Base-by-base conservation (phyloP, 331 rosid genomes). In the Telfairia occidentalis region DNA sequence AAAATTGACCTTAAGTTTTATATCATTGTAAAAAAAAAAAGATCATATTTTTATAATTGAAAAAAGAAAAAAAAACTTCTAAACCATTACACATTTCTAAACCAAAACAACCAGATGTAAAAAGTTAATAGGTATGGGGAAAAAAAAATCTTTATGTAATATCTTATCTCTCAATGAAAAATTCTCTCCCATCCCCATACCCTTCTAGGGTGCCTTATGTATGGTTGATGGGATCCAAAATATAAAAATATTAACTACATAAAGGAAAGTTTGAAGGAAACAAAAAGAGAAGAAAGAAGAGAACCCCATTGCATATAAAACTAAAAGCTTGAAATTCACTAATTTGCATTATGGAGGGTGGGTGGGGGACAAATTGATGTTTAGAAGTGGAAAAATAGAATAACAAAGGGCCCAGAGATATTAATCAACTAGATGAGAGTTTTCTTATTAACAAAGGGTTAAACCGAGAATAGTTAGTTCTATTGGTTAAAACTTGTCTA, bases 321-420 rank as follows among this genome's bases (percentile, higher is more conserved):
- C 74, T 54, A 67, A 67, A 40, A 67, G 6, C 6, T 67, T 42
- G 53, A 1, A 43, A 43, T 6, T 42, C 74, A 42, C 54, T 40
- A 67, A 40, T 67, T 67, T 24, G 74, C 3, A 67, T 42, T 42
- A 24, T 67, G 54, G 37, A 67, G 74, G 74, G 54, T 19, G 26
- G 74, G 74, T 67, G 54, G 74, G 74, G 37, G 74, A 43, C 74
- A 42, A 26, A 67, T 11, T 42, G 12, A 65, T 21, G 38, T 65
- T 19, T 19, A 65, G 46, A 63, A 32, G 24, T 34, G 46, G 28
- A 7, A 38, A 65, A 38, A 65, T 65, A 16, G 24, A 67, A 24
- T 24, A 42, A 21, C 35, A 40, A 42, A 67, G 21, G 35, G 37
- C 74, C 74, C 32, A 66, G 10, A 66, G 19, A 66, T 40, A 19